Evolutionary conservation across 1,284 basidiomycete genomes (phyloP).

Genomic region (Microbotryomycetes sp.): DNA sequence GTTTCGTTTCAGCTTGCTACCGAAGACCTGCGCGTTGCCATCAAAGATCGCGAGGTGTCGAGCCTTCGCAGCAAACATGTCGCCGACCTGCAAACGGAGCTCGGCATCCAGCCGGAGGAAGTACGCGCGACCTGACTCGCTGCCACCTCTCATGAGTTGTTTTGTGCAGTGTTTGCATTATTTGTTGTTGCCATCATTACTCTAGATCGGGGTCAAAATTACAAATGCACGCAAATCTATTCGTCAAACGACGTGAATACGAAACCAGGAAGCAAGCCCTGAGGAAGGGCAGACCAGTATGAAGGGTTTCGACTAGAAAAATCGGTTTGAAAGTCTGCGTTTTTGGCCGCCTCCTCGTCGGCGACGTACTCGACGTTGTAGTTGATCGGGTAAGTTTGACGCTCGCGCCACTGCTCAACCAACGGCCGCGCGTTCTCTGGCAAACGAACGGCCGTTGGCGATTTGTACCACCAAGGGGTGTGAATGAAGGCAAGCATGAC

Average conservation of each 20-base stretch:
- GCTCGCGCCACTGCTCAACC: background rate
- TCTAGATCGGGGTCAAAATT: background rate
- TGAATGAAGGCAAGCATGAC: slow-evolving; percentile 3
- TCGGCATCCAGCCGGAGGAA: slow-evolving; percentile 3
- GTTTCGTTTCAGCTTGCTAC: slow-evolving; percentile 44
- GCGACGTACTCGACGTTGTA: background rate
- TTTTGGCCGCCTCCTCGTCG: background rate
- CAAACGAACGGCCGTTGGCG: background rate
- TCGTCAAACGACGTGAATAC: background rate
- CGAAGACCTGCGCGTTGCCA: slow-evolving; percentile 57
- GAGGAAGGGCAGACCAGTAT: background rate
- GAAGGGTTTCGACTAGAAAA: background rate
- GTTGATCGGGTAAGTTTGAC: background rate
- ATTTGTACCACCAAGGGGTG: background rate
- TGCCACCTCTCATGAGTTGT: no score
- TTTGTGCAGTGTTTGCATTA: background rate
- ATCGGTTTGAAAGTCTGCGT: background rate
- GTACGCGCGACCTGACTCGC: no score
- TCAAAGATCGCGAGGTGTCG: slow-evolving; percentile 62
- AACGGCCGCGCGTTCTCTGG: background rate
- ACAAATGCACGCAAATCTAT: background rate
- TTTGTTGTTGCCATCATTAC: background rate
- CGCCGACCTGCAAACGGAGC: slow-evolving; percentile 33
- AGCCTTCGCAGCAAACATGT: slow-evolving; percentile 55
- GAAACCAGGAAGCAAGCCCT: background rate